Conservation (phyloP, 202 grass and related monocot species). For the Schoenoplectus triqueter region DNA sequence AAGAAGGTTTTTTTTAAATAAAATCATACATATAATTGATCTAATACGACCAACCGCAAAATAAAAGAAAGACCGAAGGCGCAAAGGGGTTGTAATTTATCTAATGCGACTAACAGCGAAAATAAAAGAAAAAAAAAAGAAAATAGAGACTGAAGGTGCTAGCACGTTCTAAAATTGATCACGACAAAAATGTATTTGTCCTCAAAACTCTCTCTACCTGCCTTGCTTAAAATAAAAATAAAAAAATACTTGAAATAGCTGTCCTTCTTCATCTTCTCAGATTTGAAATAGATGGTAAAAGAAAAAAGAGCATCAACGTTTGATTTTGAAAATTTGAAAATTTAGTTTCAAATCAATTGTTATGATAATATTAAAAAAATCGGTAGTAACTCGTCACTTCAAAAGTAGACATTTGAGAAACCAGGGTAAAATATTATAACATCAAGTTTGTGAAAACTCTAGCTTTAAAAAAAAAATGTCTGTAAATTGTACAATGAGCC, state of each 20-base stretch:
- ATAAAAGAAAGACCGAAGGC: neutral
- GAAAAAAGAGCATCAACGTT: neutral
- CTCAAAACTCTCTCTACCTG: neutral
- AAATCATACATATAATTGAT: neutral
- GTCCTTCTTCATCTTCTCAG: too few species aligned
- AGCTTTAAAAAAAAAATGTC: neutral
- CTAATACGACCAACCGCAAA: neutral
- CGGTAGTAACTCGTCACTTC: neutral
- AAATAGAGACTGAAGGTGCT: neutral
- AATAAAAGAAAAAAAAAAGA: neutral
- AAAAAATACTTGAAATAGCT: too few species aligned
- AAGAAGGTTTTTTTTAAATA: neutral
- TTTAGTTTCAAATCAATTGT: neutral
- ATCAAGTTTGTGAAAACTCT: neutral
- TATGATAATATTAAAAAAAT: neutral
- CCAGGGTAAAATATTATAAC: neutral
- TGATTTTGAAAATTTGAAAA: neutral
- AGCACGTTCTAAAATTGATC: neutral
- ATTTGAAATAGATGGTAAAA: too few species aligned
- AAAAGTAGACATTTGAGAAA: neutral
- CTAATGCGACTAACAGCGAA: neutral
- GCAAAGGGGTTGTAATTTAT: neutral
- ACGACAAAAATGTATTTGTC: neutral
- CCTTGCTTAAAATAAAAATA: too few species aligned
- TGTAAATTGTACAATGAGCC: neutral